Evolutionary conservation across 371 early-diverging fungal species (phyloP).

Genomic region (Apophysomyces sp.): DNA sequence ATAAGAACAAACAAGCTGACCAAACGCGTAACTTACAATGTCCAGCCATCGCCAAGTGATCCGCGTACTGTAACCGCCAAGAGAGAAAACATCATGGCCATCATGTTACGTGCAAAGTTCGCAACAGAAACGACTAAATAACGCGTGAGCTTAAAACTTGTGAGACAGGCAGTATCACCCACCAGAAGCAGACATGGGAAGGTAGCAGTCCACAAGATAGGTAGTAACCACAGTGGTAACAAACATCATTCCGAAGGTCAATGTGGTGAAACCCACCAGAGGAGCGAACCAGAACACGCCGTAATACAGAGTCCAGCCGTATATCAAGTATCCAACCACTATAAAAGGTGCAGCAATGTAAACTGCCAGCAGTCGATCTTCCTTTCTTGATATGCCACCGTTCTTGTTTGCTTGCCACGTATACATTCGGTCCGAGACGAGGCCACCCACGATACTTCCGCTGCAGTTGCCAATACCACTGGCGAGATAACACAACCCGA

Average conservation of each 20-base stretch:
- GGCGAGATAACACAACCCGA: conserved; percentile 50
- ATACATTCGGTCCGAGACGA: conserved; percentile 25
- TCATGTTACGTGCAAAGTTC: conserved; percentile 30
- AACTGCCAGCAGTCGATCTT: conserved; percentile 22
- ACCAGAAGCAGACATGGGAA: conserved; percentile 38
- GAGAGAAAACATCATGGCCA: conserved; percentile 37
- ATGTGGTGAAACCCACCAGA: conserved; percentile 14
- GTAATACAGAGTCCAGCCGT: conserved; percentile 36
- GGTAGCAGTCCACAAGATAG: conserved; percentile 30
- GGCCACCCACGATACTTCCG: conserved; percentile 46
- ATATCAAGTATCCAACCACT: conserved; percentile 24
- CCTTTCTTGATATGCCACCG: not conserved
- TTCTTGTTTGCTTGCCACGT: conserved; percentile 11
- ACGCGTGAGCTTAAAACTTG: not conserved
- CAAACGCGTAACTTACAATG: conserved; percentile 28
- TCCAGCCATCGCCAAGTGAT: conserved; percentile 33
- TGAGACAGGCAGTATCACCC: not conserved
- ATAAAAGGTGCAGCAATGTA: conserved; percentile 28
- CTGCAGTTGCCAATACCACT: conserved; percentile 50
- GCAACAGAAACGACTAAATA: conserved; percentile 23
- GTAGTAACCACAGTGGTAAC: conserved; percentile 31
- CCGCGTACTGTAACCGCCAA: conserved; percentile 22
- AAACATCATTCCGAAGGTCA: conserved; percentile 35
- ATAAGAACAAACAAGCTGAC: not conserved
- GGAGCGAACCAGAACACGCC: conserved; percentile 30